A percentile compares a stretch with the other conserved stretches of the same genome.
These are phyloP conservation scores for Mycosphaerella sp. DNA, from an alignment of 2,329 filamentous ascomycete species.

Conservation along the genomic window DNA sequence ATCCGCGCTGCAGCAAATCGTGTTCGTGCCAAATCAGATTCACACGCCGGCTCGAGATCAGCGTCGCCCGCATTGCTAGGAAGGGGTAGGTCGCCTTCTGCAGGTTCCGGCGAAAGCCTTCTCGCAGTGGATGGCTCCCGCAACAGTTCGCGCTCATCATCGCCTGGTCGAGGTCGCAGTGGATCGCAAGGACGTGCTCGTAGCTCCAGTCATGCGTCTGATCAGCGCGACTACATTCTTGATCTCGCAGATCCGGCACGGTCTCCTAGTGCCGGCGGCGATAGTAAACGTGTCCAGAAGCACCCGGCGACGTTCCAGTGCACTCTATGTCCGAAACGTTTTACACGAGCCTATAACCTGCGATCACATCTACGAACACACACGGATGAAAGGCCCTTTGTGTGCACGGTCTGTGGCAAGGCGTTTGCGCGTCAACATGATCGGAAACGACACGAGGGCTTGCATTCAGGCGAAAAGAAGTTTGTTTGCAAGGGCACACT, in stretches of 20 bases:
- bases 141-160: conserved; percentile 41
- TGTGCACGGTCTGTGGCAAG: conserved; percentile 94
- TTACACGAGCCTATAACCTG: conserved; percentile 93
- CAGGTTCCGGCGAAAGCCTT: conserved; percentile 32
- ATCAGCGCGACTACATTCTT: conserved; percentile 71
- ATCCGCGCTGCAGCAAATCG: conserved; percentile 35
- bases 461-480: conserved; percentile 97
- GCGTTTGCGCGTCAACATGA: conserved; percentile 97
- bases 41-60: conserved; percentile 46
- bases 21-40: conserved; percentile 55
- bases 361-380: conserved; percentile 93
- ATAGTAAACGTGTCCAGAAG: conserved; percentile 80
- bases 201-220: conserved; percentile 47
- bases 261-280: conserved; percentile 57
- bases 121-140: conserved; percentile 37
- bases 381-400: conserved; percentile 94
- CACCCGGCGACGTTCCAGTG: conserved; percentile 98
- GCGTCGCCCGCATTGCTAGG: conserved; percentile 35
- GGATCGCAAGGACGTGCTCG: conserved; percentile 38
- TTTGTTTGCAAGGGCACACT: conserved; percentile 94
- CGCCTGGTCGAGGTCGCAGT: conserved; percentile 29
- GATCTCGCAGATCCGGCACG: conserved; percentile 85
- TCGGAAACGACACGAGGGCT: conserved; percentile 89
- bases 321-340: conserved; percentile 84
- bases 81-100: conserved; percentile 33